Evolutionary conservation across 345 rosid species (phyloP).

Genomic region (Citrus reticulata): DNA sequence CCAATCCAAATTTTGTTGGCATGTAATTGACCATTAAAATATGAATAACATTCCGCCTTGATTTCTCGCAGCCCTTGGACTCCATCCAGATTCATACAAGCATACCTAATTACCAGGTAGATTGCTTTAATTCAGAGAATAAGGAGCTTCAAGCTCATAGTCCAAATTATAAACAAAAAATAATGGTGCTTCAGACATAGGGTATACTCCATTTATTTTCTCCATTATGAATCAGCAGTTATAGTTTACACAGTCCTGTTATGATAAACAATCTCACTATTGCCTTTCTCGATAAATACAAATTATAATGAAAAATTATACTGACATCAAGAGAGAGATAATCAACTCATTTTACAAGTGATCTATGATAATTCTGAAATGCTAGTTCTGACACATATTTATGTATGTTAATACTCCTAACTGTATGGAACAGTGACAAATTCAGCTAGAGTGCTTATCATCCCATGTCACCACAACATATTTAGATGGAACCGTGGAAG

Average conservation of each 20-base stretch:
- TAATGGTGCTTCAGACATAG: not conserved
- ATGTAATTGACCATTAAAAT: slow-evolving; percentile 74
- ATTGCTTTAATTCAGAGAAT: slow-evolving; percentile 16
- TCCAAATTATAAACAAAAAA: not conserved
- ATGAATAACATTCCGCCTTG: slow-evolving; percentile 61
- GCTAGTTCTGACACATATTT: not conserved
- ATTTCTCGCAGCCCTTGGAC: slow-evolving; percentile 63
- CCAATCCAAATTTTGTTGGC: slow-evolving; percentile 85
- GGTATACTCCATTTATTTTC: not conserved
- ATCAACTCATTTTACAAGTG: not conserved
- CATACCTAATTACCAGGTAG: slow-evolving; percentile 43
- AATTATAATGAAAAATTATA: not conserved
- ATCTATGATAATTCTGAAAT: not conserved
- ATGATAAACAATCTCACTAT: not conserved
- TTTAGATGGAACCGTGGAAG: not conserved
- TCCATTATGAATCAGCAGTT: not conserved
- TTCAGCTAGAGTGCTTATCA: not conserved
- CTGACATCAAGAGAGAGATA: not conserved
- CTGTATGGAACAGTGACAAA: not conserved
- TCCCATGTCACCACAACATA: not conserved
- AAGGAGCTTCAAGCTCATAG: not conserved
- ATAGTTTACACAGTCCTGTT: not conserved
- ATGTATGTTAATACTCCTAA: not conserved
- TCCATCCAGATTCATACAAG: slow-evolving; percentile 48
- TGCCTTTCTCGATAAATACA: not conserved